phyloP scores from a whole-genome alignment of 148 eudicot species.

The Rhododendron ferrugineum region DNA sequence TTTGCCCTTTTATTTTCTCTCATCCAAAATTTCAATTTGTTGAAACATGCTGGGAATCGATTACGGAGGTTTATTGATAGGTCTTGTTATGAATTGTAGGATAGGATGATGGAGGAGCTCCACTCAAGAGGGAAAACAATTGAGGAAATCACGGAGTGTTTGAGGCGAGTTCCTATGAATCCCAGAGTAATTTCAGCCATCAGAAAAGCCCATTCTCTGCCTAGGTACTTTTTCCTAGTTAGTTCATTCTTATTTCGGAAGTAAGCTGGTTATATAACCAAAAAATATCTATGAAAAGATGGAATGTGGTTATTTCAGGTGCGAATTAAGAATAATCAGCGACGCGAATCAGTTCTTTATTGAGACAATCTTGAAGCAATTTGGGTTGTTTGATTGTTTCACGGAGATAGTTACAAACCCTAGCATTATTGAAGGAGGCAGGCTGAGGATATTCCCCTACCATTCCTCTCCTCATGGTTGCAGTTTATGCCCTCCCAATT shows the following conservation, averaged over 20 bases:
- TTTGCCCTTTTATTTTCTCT: neutral
- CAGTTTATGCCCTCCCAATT: slow-evolving; percentile 59
- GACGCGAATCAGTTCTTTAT: slow-evolving; percentile 81
- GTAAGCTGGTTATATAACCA: neutral
- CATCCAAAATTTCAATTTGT: neutral
- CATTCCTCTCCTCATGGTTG: slow-evolving; percentile 53
- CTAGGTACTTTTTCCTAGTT: slow-evolving; percentile 38
- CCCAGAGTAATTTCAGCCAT: slow-evolving; percentile 52
- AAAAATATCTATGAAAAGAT: neutral
- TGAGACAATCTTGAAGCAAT: slow-evolving; percentile 58
- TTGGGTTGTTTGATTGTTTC: slow-evolving; percentile 50
- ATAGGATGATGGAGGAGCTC: slow-evolving; percentile 79
- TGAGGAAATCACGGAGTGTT: slow-evolving; percentile 63
- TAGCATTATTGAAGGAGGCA: slow-evolving; percentile 37
- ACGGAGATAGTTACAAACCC: slow-evolving; percentile 68
- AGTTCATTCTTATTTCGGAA: neutral
- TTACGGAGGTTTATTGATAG: neutral
- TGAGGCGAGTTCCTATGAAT: slow-evolving; percentile 55
- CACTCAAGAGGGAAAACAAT: slow-evolving; percentile 55
- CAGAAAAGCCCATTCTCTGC: slow-evolving; percentile 47
- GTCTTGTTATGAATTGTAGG: slow-evolving; percentile 26
- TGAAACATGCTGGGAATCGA: slow-evolving; percentile 5
- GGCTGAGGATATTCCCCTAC: slow-evolving; percentile 59
- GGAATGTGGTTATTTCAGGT: slow-evolving; percentile 36
- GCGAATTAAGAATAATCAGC: slow-evolving; percentile 73